These are phyloP conservation scores for Alectoria sarmentosa DNA, from an alignment of 495 filamentous ascomycete genomes.

Conservation along the genomic window DNA sequence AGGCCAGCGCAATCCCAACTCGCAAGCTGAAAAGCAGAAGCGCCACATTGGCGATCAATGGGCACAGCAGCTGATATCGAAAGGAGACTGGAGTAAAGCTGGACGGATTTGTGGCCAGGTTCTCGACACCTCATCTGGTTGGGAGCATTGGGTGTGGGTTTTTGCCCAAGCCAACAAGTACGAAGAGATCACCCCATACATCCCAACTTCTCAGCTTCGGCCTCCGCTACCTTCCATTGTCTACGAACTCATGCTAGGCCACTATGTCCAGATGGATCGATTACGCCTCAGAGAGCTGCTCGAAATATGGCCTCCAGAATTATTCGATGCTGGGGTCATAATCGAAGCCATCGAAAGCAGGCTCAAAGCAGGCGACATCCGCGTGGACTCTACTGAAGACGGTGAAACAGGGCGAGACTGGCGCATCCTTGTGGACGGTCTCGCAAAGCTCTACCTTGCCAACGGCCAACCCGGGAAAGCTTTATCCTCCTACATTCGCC, in stretches of 20 bases:
- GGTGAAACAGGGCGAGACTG: constrained; percentile 66
- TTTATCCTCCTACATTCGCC: constrained; percentile 75
- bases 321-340: constrained; percentile 69
- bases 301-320: constrained; percentile 73
- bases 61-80: constrained; percentile 73
- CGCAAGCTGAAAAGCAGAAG: constrained; percentile 81
- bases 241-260: constrained; percentile 77
- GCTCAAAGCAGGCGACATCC: constrained; percentile 59
- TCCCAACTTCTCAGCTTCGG: constrained; percentile 66
- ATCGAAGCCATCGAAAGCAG: constrained; percentile 65
- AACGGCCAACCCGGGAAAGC: constrained; percentile 75
- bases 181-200: constrained; percentile 79
- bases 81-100: constrained; percentile 66
- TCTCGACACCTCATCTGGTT: constrained; percentile 64
- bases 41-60: constrained; percentile 86
- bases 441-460: constrained; percentile 77
- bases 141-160: constrained; percentile 91
- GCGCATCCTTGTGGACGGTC: constrained; percentile 71
- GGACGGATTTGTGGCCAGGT: constrained; percentile 75
- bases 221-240: constrained; percentile 74
- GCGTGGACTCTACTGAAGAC: constrained; percentile 60
- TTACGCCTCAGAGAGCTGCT: constrained; percentile 68
- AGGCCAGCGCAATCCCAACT: constrained; percentile 33
- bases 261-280: constrained; percentile 72
- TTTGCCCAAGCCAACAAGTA: constrained; percentile 80